phyloP scores from a whole-genome alignment of 169 alveolate genomes.

The Plasmodium coatneyi region DNA sequence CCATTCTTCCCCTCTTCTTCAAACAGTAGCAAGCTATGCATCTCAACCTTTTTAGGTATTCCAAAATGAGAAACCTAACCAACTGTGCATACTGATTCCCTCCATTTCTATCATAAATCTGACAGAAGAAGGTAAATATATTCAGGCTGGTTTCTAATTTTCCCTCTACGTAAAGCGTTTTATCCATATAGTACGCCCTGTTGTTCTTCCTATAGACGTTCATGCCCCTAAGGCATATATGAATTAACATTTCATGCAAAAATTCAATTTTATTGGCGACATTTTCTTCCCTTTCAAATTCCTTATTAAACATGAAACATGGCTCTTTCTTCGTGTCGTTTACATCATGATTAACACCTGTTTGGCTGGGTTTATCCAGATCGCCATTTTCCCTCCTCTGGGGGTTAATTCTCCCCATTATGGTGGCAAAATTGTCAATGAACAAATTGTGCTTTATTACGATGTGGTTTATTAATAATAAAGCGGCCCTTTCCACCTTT shows the following conservation, averaged over 20 bases:
- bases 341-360: not conserved
- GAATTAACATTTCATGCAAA: constrained; percentile 49
- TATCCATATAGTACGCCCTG: constrained; percentile 4
- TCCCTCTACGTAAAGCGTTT: not conserved
- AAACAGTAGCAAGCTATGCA: constrained; percentile 18
- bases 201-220: constrained; percentile 16
- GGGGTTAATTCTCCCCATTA: not conserved
- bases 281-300: constrained; percentile 15
- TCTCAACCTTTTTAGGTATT: constrained; percentile 27
- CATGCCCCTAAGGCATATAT: constrained; percentile 51
- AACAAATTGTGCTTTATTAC: constrained; percentile 18
- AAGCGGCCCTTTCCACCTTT: not conserved
- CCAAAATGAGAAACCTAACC: constrained; percentile 18
- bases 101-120: not conserved
- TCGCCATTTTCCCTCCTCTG: not conserved
- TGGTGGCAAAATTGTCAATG: not conserved
- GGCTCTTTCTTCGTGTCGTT: not conserved
- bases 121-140: constrained; percentile 21
- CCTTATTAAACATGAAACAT: constrained; percentile 8
- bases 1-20: not conserved
- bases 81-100: constrained; percentile 18
- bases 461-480: constrained; percentile 11
- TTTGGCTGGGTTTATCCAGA: not conserved
- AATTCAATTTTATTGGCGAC: constrained; percentile 1
- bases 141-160: constrained; percentile 36